Conservation (phyloP, 495 filamentous ascomycete genomes). For the Astrocystis sublimbata region DNA sequence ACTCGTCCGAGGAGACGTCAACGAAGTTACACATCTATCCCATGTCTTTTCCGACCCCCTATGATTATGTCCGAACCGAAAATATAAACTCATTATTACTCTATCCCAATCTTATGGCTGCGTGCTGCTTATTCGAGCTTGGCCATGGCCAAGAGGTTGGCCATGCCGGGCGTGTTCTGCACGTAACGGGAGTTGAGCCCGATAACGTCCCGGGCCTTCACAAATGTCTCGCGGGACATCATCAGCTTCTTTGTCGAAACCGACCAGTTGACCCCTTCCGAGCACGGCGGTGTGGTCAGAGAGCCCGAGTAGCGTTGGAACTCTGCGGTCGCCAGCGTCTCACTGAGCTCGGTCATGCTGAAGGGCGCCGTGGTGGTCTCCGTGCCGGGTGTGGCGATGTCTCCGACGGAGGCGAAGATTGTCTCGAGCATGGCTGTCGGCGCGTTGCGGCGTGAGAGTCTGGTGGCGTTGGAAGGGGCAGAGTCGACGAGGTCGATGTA, state of each 20-base stretch:
- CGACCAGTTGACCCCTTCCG: constrained; percentile 60
- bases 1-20: no score
- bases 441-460: constrained; percentile 18
- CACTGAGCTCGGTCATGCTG: constrained; percentile 56
- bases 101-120: neutral
- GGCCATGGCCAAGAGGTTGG: constrained; percentile 53
- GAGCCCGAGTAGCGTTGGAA: constrained; percentile 62
- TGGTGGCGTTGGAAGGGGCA: constrained; percentile 11
- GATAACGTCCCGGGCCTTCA: constrained; percentile 57
- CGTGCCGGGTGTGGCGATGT: constrained; percentile 57
- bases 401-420: constrained; percentile 51
- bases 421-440: constrained; percentile 55
- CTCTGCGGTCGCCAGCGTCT: constrained; percentile 47
- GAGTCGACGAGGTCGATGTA: constrained; percentile 57
- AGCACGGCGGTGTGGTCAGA: constrained; percentile 70
- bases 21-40: neutral
- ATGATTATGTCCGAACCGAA: neutral
- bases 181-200: constrained; percentile 66
- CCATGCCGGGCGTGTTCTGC: constrained; percentile 56
- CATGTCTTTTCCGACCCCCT: neutral
- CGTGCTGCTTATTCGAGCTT: neutral
- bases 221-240: constrained; percentile 56
- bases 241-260: constrained; percentile 54
- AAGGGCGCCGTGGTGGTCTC: constrained; percentile 56
- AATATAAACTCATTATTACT: neutral